phyloP scores from a whole-genome alignment of 208 protist species.

The Leishmania tropica region DNA sequence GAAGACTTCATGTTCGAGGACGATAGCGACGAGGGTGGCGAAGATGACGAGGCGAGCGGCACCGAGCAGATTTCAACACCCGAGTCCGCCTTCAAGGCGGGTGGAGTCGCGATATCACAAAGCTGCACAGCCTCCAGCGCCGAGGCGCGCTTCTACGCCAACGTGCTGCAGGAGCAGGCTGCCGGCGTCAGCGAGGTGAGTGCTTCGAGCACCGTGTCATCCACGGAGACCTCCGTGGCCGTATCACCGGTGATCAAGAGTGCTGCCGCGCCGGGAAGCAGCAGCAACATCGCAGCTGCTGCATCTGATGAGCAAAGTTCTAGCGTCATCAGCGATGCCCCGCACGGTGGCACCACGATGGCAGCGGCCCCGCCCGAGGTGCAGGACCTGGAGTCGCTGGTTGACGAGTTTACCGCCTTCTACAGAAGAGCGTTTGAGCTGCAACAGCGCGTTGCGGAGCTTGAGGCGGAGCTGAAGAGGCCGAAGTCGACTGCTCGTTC shows the following conservation, averaged over 20 bases:
- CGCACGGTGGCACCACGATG: neutral
- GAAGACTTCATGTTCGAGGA: conserved; percentile 50
- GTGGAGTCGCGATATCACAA: neutral
- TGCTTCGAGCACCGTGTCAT: conserved; percentile 10
- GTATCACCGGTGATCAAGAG: neutral
- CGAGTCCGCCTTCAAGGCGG: neutral
- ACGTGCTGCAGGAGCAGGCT: conserved; percentile 46
- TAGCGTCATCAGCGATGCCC: conserved; percentile 1
- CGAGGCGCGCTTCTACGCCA: conserved; percentile 41
- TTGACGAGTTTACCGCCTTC: conserved; percentile 73
- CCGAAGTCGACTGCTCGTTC: neutral
- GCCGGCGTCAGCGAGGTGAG: conserved; percentile 30
- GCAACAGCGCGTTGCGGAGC: conserved; percentile 40
- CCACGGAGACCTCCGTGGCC: conserved; percentile 4
- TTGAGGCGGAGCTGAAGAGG: conserved; percentile 45
- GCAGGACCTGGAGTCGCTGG: conserved; percentile 70
- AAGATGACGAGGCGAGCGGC: neutral
- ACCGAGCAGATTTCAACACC: neutral
- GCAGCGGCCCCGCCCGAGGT: conserved; percentile 49
- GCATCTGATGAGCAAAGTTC: neutral
- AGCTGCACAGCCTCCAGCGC: conserved; percentile 10
- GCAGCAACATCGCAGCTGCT: neutral
- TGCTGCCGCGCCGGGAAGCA: neutral
- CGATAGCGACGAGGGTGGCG: conserved; percentile 12
- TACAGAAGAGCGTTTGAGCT: conserved; percentile 43